Percentiles rank a stretch among this genome's conserved stretches.
These are phyloP conservation scores for Metarhizium anisopliae DNA, from an alignment of 2,329 filamentous ascomycete species.

Conservation along the genomic window DNA sequence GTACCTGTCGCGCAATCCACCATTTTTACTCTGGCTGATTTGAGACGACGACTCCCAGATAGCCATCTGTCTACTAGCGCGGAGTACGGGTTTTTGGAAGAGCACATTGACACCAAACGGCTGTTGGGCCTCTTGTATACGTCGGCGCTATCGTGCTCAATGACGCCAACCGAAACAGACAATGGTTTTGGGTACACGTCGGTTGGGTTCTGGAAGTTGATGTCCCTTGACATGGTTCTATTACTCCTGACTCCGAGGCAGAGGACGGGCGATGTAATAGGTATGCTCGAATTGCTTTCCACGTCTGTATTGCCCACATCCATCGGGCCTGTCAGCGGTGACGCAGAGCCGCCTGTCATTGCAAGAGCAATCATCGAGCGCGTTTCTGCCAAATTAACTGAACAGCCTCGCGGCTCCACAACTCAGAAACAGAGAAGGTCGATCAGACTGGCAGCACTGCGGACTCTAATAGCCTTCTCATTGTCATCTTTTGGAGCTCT, in stretches of 20 bases:
- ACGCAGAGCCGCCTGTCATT: constrained; percentile 31
- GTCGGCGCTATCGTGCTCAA: constrained; percentile 51
- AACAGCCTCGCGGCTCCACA: constrained; percentile 34
- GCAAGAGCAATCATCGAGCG: constrained; percentile 48
- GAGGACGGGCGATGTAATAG: constrained; percentile 50
- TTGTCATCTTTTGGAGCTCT: constrained; percentile 51
- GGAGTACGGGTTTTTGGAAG: constrained; percentile 29
- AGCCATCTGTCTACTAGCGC: constrained; percentile 37
- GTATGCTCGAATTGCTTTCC: constrained; percentile 56
- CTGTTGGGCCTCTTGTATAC: constrained; percentile 60
- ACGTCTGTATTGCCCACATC: constrained; percentile 55
- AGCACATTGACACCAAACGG: constrained; percentile 52
- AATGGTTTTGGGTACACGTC: constrained; percentile 20
- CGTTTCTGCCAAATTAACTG: constrained; percentile 53
- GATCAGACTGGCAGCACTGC: constrained; percentile 38
- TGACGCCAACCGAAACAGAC: constrained; percentile 22
- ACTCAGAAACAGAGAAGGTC: constrained; percentile 30
- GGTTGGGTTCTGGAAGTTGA: constrained; percentile 55
- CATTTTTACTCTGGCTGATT: constrained; percentile 49
- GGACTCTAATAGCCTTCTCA: constrained; percentile 51
- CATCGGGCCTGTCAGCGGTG: constrained; percentile 54
- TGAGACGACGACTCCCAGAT: constrained; percentile 40
- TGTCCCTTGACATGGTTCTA: constrained; percentile 58
- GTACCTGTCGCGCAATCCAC: constrained; percentile 49
- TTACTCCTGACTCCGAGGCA: constrained; percentile 61